These are phyloP conservation scores for Forsythia suspensa DNA, from an alignment of 257 asterid species.

Conservation along the genomic window DNA sequence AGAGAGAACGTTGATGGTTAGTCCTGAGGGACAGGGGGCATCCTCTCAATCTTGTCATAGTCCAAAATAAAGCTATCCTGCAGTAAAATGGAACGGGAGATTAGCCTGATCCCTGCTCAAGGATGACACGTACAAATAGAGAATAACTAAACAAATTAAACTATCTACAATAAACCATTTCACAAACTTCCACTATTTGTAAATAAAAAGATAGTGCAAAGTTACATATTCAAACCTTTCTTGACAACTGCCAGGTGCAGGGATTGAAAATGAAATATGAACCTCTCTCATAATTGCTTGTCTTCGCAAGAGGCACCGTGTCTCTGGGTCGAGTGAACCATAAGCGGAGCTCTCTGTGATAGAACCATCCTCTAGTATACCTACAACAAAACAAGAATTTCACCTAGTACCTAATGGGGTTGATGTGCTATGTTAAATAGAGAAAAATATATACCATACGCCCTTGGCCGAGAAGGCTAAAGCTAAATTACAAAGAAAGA, in stretches of 20 bases:
- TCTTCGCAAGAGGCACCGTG: constrained; percentile 67
- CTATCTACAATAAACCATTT: not conserved
- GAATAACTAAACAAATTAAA: too few species aligned
- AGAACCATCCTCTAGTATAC: constrained; percentile 79
- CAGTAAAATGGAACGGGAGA: not conserved
- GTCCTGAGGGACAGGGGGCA: constrained; percentile 54
- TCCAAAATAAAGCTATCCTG: constrained; percentile 73
- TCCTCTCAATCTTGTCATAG: constrained; percentile 67
- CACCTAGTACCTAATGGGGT: too few species aligned
- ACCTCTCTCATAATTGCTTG: constrained; percentile 68
- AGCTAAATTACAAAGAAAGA: not conserved
- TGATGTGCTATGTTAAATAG: too few species aligned
- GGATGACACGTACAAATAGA: not conserved
- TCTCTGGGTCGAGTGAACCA: constrained; percentile 26
- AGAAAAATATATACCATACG: not conserved
- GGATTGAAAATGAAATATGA: constrained; percentile 71
- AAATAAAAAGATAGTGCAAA: not conserved
- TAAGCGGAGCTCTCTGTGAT: constrained; percentile 51
- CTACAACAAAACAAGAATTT: constrained; percentile 34
- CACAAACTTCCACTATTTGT: too few species aligned
- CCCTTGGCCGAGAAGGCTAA: not conserved
- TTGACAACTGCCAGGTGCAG: constrained; percentile 59
- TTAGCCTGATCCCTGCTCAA: not conserved
- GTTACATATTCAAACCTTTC: constrained; percentile 48
- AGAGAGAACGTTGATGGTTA: not conserved